Evolutionary conservation across 176 grass and related monocot species (phyloP).

Genomic region (Oryza punctata): DNA sequence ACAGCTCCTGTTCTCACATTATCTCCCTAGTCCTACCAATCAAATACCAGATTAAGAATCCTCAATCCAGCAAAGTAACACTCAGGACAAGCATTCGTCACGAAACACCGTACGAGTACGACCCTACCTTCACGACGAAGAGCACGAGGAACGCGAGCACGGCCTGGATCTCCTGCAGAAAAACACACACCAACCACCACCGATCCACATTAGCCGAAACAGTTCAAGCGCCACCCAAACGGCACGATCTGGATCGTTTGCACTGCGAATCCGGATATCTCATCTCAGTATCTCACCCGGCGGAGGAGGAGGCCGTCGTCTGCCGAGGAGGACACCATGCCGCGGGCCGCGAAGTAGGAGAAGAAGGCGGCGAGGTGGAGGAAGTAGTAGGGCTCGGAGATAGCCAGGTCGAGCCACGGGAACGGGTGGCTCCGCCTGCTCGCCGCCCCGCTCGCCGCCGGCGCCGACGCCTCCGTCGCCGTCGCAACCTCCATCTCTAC

Average conservation of each 20-base stretch:
- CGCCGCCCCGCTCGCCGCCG: slow-evolving; percentile 35
- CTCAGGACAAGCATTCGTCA: background rate
- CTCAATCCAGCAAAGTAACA: background rate
- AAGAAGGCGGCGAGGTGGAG: slow-evolving; percentile 87
- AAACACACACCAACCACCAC: slow-evolving; percentile 22
- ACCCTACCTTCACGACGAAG: slow-evolving; percentile 73
- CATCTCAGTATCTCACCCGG: slow-evolving; percentile 37
- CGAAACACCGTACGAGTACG: slow-evolving; percentile 19
- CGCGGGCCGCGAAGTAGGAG: slow-evolving; percentile 85
- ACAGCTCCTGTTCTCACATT: background rate
- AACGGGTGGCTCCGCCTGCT: slow-evolving; percentile 54
- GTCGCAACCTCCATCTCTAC: slow-evolving; percentile 56
- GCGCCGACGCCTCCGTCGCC: slow-evolving; percentile 51
- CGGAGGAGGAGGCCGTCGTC: slow-evolving; percentile 61
- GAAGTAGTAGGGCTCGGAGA: slow-evolving; percentile 85
- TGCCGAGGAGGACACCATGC: slow-evolving; percentile 45
- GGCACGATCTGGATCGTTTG: background rate
- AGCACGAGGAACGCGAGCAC: slow-evolving; percentile 73
- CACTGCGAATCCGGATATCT: no score
- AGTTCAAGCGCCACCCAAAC: background rate
- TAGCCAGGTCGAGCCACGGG: slow-evolving; percentile 73
- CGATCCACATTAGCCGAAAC: slow-evolving; percentile 32
- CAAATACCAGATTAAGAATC: background rate
- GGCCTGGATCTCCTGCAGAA: slow-evolving; percentile 85
- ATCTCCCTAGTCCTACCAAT: background rate